Evolutionary conservation across 2,329 filamentous ascomycete species (phyloP).

Genomic region (Fusarium chaquense): DNA sequence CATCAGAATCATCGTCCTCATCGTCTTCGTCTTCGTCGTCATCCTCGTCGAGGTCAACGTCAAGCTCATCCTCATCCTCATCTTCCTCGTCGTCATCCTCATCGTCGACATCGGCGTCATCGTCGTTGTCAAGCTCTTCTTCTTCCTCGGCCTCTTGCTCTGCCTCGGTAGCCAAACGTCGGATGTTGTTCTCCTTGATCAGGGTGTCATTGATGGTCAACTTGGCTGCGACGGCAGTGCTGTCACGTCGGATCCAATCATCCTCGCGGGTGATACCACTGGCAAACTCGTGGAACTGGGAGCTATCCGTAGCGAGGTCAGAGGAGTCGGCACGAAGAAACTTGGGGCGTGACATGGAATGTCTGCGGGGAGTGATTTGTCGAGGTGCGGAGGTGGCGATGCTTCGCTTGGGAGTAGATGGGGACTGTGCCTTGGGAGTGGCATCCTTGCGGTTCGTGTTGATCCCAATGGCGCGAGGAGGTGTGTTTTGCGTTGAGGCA

Average conservation of each 20-base stretch:
- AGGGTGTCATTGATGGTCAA: slow-evolving; percentile 92
- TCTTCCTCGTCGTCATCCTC: slow-evolving; percentile 71
- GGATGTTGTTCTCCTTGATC: slow-evolving; percentile 88
- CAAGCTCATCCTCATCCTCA: slow-evolving; percentile 57
- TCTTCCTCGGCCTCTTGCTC: slow-evolving; percentile 89
- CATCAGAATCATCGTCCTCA: slow-evolving; percentile 71
- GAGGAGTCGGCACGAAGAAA: slow-evolving; percentile 64
- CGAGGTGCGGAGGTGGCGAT: slow-evolving; percentile 47
- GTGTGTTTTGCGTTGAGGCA: slow-evolving; percentile 55
- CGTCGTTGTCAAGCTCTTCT: slow-evolving; percentile 77
- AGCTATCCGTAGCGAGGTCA: slow-evolving; percentile 67
- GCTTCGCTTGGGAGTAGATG: slow-evolving; percentile 51
- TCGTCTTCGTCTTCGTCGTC: slow-evolving; percentile 64
- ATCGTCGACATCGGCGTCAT: slow-evolving; percentile 84
- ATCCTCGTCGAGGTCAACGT: slow-evolving; percentile 58
- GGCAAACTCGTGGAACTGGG: slow-evolving; percentile 90
- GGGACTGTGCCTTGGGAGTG: slow-evolving; percentile 43
- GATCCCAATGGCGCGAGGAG: slow-evolving; percentile 47
- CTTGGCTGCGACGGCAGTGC: slow-evolving; percentile 72
- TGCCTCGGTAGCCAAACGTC: slow-evolving; percentile 86
- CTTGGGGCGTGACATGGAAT: slow-evolving; percentile 52
- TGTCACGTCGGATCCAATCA: slow-evolving; percentile 85
- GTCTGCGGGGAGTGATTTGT: slow-evolving; percentile 42
- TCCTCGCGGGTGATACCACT: slow-evolving; percentile 85
- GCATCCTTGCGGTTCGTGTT: slow-evolving; percentile 15